A percentile compares a stretch with the other conserved stretches of the same genome.
phyloP scores from a whole-genome alignment of 805 yeast genomes.

The Ogataea angusta region DNA sequence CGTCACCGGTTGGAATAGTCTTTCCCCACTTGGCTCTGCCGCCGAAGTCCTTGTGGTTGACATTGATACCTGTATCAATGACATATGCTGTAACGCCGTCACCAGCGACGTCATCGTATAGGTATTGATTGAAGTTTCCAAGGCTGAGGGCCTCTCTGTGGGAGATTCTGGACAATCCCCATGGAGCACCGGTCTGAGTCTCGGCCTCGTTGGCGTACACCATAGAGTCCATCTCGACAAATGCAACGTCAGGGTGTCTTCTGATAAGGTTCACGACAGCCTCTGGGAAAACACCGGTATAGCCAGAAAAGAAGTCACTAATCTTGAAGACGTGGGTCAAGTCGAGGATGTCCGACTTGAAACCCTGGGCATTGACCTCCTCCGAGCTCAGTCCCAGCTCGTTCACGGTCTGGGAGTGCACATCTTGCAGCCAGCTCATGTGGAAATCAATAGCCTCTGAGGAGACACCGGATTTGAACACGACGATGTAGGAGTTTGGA shows the following conservation, averaged over 20 bases:
- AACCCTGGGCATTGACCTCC: constrained; percentile 17
- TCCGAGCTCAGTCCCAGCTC: constrained; percentile 22
- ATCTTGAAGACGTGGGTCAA: constrained; percentile 60
- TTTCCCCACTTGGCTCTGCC: constrained; percentile 88
- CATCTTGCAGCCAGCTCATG: constrained; percentile 57
- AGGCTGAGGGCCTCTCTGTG: constrained; percentile 71
- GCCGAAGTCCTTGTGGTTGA: constrained; percentile 70
- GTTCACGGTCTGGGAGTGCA: constrained; percentile 42
- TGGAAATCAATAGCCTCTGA: constrained; percentile 60
- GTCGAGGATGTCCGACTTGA: constrained; percentile 42
- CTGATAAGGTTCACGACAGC: constrained; percentile 68
- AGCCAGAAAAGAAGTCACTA: constrained; percentile 62
- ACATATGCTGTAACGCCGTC: constrained; percentile 83
- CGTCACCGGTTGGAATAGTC: constrained; percentile 70
- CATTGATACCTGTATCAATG: constrained; percentile 84
- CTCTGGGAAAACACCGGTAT: constrained; percentile 79
- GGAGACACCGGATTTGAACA: constrained; percentile 65
- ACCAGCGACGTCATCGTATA: constrained; percentile 72
- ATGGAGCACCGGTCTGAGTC: constrained; percentile 81
- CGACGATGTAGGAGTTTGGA: constrained; percentile 79
- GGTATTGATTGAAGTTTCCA: constrained; percentile 68
- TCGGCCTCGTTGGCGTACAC: constrained; percentile 63
- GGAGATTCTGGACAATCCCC: constrained; percentile 92
- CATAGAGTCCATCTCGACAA: constrained; percentile 69
- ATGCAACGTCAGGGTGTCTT: constrained; percentile 51